Evolutionary conservation across 768 basidiomycete genomes (phyloP), one percentile per base, ranked within the genome.

Genomic region (Pleurotus cornucopiae): DNA sequence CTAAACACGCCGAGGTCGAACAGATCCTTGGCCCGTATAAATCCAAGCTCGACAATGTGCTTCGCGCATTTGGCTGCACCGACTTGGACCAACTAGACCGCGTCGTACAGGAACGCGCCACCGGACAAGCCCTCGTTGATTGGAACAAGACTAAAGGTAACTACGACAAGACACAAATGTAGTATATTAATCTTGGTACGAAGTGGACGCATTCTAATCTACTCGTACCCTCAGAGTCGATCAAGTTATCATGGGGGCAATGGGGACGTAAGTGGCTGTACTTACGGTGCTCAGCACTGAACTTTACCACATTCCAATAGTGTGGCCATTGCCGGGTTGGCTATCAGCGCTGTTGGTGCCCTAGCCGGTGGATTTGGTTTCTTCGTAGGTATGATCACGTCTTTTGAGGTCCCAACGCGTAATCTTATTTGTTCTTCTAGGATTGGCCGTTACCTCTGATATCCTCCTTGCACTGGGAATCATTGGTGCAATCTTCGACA

Each of bases 341-440:
- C 39, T 7, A 58, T 60, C 6, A 60, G 59, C 37, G 38, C 47
- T 5, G 41, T 58, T n/a, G 59, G 59, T 9, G 52, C 59, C 16
- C 57, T 60, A 9, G 59, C 59, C 14, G 59, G 59, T 9, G 59
- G 59, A 3, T 54, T 60, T 52, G 59, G 59, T 5, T 60, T 60
- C 49, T 49, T 60, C 25, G 59, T 57, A 37, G 59, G 59, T 55
- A 38, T 26, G 43, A 5, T 25, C 16, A 21, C 20, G 16, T 2
- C 2, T 30, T 46, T 13, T 12, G 13, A 26, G n/a, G 16, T 18
- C 46, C n/a, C 18, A 34, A 34, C 7, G 30, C 11, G 30, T 34
- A 34, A 34, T 11, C 7, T 11, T 9, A 11, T 11, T 34, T 34
- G 30, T 34, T 2, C 2, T 16, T 43, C 5, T 34, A 61, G 59